Evolutionary conservation across 2,329 filamentous ascomycete genomes (phyloP).

Genomic region (Nothopassalora personata): DNA sequence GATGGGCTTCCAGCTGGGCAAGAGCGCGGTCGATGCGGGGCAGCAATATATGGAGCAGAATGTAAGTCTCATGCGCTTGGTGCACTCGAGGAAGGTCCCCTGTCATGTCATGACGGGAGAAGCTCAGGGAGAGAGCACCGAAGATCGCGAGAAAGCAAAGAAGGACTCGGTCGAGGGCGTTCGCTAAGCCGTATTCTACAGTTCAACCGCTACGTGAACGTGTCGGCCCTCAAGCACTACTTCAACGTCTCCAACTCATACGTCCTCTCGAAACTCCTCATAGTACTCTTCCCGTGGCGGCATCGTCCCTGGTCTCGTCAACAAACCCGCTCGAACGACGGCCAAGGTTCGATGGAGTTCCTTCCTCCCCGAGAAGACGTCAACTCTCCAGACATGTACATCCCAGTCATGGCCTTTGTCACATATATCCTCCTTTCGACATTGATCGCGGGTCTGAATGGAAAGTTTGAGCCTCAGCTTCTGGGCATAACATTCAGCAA

Average conservation of each 20-base stretch:
- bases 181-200: slow-evolving; percentile 30
- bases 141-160: neutral
- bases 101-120: neutral
- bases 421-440: slow-evolving; percentile 96
- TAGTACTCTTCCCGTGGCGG: slow-evolving; percentile 95
- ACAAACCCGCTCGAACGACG: slow-evolving; percentile 59
- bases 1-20: slow-evolving; percentile 89
- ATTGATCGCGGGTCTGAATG: slow-evolving; percentile 79
- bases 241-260: slow-evolving; percentile 99
- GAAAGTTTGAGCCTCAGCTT: slow-evolving; percentile 89
- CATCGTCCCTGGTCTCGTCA: slow-evolving; percentile 97
- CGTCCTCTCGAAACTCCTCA: slow-evolving; percentile 84
- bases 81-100: neutral
- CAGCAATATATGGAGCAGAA: slow-evolving; percentile 96
- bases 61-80: slow-evolving; percentile 48
- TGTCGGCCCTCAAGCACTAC: slow-evolving; percentile 93
- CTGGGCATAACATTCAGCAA: slow-evolving; percentile 83
- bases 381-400: slow-evolving; percentile 96
- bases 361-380: slow-evolving; percentile 89
- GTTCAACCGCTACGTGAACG: slow-evolving; percentile 81
- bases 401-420: slow-evolving; percentile 94
- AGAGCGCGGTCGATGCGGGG: slow-evolving; percentile 83
- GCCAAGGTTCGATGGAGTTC: slow-evolving; percentile 56
- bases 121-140: neutral
- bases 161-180: neutral